Evolutionary conservation across 1,139 yeast genomes (phyloP), one percentile per base, ranked within the genome.

Genomic region (Kodamaea sp.): DNA sequence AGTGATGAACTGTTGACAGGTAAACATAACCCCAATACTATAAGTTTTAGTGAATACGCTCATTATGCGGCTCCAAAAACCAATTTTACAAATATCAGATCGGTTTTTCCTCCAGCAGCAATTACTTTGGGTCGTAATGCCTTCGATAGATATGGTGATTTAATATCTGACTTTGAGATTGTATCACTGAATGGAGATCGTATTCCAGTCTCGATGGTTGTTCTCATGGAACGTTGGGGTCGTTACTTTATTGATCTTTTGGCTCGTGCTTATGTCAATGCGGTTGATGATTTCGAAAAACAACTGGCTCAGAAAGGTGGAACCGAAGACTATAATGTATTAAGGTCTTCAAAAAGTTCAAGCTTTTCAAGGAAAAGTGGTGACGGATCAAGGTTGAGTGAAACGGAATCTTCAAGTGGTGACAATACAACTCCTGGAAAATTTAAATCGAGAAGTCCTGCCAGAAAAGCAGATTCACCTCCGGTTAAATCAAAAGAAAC

Each of bases 211-310:
- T 81, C 89, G 1, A 48, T 79, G 36, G 69, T 68, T 45, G 64
- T 84, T 3, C 67, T 84, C 38, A 66, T 84, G 48, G 83, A 80
- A 50, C 67, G 92, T 53, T 84, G 94, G 94, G 92, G 92, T 0
- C 58, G 76, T 27, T 81, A 75, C 48, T 84, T 84, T 54, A 80
- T 80, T 43, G 70, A 70, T 46, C 48, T 84, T 22, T 57, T 84
- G 34, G 71, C 88, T 0, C 73, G 73, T 46, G 86, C 83, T 0
- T 84, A 83, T 53, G 78, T 83, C 2, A 67, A 73, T 40, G 79
- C 84, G 0, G 76, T 75, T 2, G 71, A 73, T 34, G 69, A 67
- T 33, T 63, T 75, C 46, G 74, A 70, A 39, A 62, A 66, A 7
- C 63, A 60, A 12, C 69, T 67, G 44, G 25, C 36, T 9, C 30